Conservation (phyloP, 1,284 basidiomycete species). For the Apiotrichum domesticum region DNA sequence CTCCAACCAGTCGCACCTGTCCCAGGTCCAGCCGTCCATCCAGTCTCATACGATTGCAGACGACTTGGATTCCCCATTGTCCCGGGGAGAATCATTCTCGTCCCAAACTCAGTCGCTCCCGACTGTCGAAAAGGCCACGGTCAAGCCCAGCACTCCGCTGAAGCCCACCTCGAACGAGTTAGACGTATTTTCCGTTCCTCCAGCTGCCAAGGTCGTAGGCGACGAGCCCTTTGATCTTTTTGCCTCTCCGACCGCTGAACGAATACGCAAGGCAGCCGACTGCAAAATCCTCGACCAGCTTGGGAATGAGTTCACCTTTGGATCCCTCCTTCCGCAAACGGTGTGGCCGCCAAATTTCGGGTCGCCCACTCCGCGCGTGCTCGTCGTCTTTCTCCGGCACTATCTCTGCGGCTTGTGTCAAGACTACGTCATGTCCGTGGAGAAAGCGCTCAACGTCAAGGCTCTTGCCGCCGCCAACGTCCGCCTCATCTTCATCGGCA, state of each 20-base stretch:
- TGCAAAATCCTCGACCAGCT: slow-evolving; percentile 34
- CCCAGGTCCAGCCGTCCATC: too few relatives aligned
- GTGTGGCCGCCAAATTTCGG: background rate
- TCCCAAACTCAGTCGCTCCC: too few relatives aligned
- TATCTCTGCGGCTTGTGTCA: slow-evolving; percentile 47
- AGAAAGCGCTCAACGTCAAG: slow-evolving; percentile 33
- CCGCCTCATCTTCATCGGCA: slow-evolving; percentile 36
- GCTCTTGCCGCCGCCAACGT: slow-evolving; percentile 34
- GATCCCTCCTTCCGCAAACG: slow-evolving; percentile 29
- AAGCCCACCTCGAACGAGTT: background rate
- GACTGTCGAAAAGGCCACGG: too few relatives aligned
- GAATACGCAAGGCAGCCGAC: background rate
- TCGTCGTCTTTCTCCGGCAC: slow-evolving; percentile 43
- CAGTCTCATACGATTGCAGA: too few relatives aligned
- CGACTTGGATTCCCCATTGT: too few relatives aligned
- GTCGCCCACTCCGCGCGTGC: slow-evolving; percentile 12
- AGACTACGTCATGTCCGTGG: slow-evolving; percentile 39
- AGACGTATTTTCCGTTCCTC: background rate
- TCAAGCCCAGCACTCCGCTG: background rate
- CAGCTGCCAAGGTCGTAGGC: background rate
- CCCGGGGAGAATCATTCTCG: too few relatives aligned
- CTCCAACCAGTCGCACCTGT: too few relatives aligned
- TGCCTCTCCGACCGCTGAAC: too few relatives aligned
- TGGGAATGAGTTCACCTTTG: slow-evolving; percentile 33
- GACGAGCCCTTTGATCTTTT: background rate